A percentile compares a stretch with the other conserved stretches of the same genome.
These are phyloP conservation scores for Paramecium sonneborni DNA, from an alignment of 73 alveolate genomes.

Conservation along the genomic window DNA sequence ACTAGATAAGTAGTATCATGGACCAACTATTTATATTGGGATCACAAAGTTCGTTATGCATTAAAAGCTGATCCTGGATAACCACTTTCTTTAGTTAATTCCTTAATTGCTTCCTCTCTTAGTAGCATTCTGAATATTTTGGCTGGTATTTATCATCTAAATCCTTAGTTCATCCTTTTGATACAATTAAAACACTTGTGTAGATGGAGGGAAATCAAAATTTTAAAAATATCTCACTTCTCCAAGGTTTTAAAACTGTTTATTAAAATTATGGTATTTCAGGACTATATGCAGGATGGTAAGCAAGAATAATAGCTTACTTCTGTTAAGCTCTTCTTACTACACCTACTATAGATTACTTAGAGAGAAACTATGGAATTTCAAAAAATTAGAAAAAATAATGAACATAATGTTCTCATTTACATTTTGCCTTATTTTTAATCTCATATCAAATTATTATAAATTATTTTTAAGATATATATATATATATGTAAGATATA, in stretches of 20 bases:
- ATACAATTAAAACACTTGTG: conserved; percentile 32
- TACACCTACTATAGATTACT: conserved; percentile 27
- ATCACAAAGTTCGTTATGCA: conserved; percentile 36
- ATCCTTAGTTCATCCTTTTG: conserved; percentile 40
- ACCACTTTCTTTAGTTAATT: conserved; percentile 1
- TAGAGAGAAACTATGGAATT: conserved; percentile 40
- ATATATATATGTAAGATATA: too few species aligned
- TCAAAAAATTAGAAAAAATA: neutral
- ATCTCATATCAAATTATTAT: neutral
- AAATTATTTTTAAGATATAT: too few species aligned
- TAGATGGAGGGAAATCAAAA: conserved; percentile 29
- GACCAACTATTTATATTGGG: conserved; percentile 45
- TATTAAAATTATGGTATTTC: neutral
- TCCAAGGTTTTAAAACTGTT: neutral
- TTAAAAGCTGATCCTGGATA: neutral
- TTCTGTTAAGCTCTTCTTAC: conserved; percentile 38
- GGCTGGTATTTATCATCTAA: neutral
- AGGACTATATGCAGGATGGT: conserved; percentile 59
- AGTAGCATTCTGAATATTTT: neutral
- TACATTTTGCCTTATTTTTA: neutral
- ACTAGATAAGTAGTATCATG: conserved; percentile 41
- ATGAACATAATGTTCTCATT: neutral
- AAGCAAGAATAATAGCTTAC: conserved; percentile 24
- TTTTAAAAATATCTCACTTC: neutral
- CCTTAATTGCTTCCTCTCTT: neutral